phyloP scores from a whole-genome alignment of 176 grass and related monocot genomes.

The Oryza officinalis region DNA sequence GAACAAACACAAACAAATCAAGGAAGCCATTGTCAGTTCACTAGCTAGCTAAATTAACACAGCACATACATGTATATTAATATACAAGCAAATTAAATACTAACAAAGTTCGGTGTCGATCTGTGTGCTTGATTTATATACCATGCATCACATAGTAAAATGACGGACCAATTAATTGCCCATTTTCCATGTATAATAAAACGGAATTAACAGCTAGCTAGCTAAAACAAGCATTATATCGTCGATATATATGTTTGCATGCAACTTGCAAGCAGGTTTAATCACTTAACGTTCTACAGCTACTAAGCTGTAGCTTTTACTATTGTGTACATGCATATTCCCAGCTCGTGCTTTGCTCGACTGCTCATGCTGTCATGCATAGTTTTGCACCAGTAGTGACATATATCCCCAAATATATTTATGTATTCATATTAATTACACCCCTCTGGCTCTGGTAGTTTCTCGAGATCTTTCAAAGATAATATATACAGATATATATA shows the following conservation, averaged over 20 bases:
- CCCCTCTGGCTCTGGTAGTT: background rate
- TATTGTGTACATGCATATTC: background rate
- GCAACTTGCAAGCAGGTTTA: background rate
- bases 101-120: too few relatives aligned
- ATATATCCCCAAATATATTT: background rate
- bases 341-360: background rate
- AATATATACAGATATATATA: background rate
- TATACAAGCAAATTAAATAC: too few relatives aligned
- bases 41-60: background rate
- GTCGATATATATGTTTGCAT: background rate
- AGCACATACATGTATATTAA: too few relatives aligned
- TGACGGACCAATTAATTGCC: too few relatives aligned
- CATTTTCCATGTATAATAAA: too few relatives aligned
- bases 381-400: background rate
- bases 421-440: background rate
- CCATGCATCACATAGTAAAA: too few relatives aligned
- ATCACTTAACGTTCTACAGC: background rate
- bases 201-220: too few relatives aligned
- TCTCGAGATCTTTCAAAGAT: background rate
- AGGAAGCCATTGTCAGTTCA: background rate
- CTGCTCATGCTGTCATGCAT: conserved; percentile 10
- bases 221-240: too few relatives aligned
- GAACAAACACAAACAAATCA: background rate
- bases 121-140: too few relatives aligned
- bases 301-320: background rate